Conservation (phyloP, 495 filamentous ascomycete species). For the Penicillium turbatum region DNA sequence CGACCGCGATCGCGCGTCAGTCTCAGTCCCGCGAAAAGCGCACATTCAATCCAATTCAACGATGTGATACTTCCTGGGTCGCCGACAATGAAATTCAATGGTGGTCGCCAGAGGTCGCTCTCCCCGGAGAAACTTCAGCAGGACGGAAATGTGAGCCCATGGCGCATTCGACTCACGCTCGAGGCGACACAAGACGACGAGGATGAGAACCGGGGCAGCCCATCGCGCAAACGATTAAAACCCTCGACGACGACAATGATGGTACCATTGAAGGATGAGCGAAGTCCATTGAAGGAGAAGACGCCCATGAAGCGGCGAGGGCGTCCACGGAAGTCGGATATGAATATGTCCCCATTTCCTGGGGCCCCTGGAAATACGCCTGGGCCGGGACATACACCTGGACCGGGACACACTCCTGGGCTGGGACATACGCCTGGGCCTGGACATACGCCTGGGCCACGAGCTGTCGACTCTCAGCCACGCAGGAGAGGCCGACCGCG, state of each 20-base stretch:
- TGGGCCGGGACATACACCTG: not conserved
- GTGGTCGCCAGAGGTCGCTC: constrained; percentile 26
- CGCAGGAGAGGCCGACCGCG: constrained; percentile 39
- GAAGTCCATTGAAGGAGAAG: constrained; percentile 27
- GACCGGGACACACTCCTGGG: constrained; percentile 9
- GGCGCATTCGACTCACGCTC: constrained; percentile 55
- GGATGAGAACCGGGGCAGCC: constrained; percentile 25
- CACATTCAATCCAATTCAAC: constrained; percentile 44
- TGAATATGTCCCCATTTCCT: constrained; percentile 32
- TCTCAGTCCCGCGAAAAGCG: constrained; percentile 37
- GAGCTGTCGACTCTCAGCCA: constrained; percentile 22
- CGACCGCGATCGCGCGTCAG: constrained; percentile 31
- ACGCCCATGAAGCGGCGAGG: constrained; percentile 39
- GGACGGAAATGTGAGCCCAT: constrained; percentile 47
- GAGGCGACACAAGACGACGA: constrained; percentile 53
- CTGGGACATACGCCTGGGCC: not conserved
- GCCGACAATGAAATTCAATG: constrained; percentile 35
- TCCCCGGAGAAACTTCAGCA: constrained; percentile 37
- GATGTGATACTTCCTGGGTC: constrained; percentile 44
- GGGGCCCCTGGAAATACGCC: constrained; percentile 38
- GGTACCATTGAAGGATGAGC: constrained; percentile 51
- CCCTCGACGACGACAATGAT: constrained; percentile 47
- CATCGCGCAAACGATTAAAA: constrained; percentile 34
- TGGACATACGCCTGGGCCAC: not conserved
- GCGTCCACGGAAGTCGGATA: constrained; percentile 44